These are phyloP conservation scores for Oemleria cerasiformis DNA, from an alignment of 306 rosid species.

Conservation along the genomic window DNA sequence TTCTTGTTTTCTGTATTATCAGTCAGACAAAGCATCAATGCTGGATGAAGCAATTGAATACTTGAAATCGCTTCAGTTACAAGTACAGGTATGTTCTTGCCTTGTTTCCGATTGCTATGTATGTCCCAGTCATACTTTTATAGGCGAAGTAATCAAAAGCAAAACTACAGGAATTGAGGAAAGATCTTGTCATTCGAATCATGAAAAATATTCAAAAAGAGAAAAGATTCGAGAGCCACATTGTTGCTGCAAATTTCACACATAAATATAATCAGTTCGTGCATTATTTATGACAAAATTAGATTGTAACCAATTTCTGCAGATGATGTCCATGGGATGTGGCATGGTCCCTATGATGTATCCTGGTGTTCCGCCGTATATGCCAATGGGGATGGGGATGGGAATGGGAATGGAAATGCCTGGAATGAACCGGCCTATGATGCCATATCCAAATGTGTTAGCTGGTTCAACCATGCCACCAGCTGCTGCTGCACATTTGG, in stretches of 20 bases:
- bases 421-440: slow-evolving; percentile 57
- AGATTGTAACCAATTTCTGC: slow-evolving; percentile 28
- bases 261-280: not conserved
- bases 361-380: slow-evolving; percentile 66
- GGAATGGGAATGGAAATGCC: slow-evolving; percentile 71
- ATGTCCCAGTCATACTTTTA: not conserved
- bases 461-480: slow-evolving; percentile 48
- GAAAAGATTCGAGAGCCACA: not conserved
- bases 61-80: slow-evolving; percentile 78
- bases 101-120: not conserved
- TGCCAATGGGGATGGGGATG: slow-evolving; percentile 69
- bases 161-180: not conserved
- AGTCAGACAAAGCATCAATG: slow-evolving; percentile 93
- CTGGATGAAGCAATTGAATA: slow-evolving; percentile 91
- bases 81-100: slow-evolving; percentile 62
- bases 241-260: too few species aligned
- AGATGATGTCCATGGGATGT: slow-evolving; percentile 95
- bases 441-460: slow-evolving; percentile 62
- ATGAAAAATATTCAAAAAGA: not conserved
- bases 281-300: slow-evolving; percentile 22
- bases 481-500: slow-evolving; percentile 45
- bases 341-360: slow-evolving; percentile 84
- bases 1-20: slow-evolving; percentile 18
- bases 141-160: not conserved
- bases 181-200: not conserved